These are phyloP conservation scores for Penicillium bialowiezense DNA, from an alignment of 495 filamentous ascomycete genomes.

Conservation along the genomic window DNA sequence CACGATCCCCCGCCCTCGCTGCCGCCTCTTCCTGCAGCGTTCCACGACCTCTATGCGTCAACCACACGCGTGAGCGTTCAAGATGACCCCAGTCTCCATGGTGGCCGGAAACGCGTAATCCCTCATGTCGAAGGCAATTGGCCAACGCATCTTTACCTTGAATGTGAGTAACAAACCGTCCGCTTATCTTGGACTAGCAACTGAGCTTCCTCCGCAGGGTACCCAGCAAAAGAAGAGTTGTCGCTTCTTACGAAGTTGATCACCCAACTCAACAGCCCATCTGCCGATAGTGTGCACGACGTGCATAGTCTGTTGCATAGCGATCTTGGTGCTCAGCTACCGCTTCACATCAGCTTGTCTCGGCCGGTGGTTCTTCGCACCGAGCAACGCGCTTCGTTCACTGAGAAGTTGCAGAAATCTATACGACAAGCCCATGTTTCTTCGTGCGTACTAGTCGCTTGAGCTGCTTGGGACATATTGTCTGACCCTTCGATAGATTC, in stretches of 20 bases:
- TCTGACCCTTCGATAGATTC: constrained; percentile 44
- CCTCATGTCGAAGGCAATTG: constrained; percentile 89
- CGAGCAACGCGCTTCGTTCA: constrained; percentile 61
- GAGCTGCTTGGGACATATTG: background rate
- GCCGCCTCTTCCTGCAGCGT: constrained; percentile 77
- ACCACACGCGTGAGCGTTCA: constrained; percentile 65
- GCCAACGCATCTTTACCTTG: constrained; percentile 89
- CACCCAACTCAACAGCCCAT: constrained; percentile 26
- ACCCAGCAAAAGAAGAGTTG: constrained; percentile 59
- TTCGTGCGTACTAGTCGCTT: constrained; percentile 34
- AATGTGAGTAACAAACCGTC: constrained; percentile 64
- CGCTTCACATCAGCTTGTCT: constrained; percentile 89
- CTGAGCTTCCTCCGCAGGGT: constrained; percentile 56
- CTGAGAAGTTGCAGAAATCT: constrained; percentile 32
- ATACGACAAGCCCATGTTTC: constrained; percentile 41
- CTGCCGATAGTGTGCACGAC: constrained; percentile 1
- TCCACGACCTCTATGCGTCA: constrained; percentile 88
- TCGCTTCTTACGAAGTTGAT: constrained; percentile 53
- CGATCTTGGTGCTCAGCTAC: constrained; percentile 73
- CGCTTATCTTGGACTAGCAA: background rate
- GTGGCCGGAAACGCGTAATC: constrained; percentile 72
- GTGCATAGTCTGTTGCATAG: constrained; percentile 65
- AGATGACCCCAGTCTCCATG: constrained; percentile 83
- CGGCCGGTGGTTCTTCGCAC: constrained; percentile 66
- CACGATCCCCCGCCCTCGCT: constrained; percentile 40